A percentile compares a stretch with the other conserved stretches of the same genome.
These are phyloP conservation scores for Tulasnella sp. DNA, from an alignment of 768 basidiomycete species.

Conservation along the genomic window DNA sequence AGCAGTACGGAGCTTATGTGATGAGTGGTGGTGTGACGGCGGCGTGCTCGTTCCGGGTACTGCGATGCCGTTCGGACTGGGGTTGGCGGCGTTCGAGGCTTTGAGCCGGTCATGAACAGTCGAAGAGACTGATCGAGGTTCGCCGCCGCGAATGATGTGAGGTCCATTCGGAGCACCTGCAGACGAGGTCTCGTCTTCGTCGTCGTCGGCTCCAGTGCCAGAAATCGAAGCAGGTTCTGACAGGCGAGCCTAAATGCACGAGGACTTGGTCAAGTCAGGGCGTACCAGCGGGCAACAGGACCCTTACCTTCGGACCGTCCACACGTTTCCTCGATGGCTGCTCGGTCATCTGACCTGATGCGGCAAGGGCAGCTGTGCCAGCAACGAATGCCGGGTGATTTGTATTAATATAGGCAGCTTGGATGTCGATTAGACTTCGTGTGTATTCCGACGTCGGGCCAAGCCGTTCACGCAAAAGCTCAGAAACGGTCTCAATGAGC, in stretches of 20 bases:
- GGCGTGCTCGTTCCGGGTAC: constrained; percentile 41
- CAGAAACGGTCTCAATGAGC: constrained; percentile 95
- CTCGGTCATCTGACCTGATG: constrained; percentile 48
- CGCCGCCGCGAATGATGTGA: constrained; percentile 52
- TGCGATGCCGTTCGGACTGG: constrained; percentile 42
- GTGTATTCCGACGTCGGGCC: constrained; percentile 98
- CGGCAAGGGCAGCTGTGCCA: constrained; percentile 63
- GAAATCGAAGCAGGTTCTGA: constrained; percentile 23
- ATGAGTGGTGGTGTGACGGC: constrained; percentile 45
- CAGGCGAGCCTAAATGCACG: background rate
- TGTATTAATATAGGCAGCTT: constrained; percentile 99
- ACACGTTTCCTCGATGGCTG: constrained; percentile 4
- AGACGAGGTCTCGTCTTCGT: constrained; percentile 63
- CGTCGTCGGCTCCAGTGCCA: constrained; percentile 54
- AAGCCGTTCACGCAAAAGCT: constrained; percentile 89
- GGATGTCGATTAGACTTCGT: constrained; percentile 92
- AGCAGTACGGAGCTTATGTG: constrained; percentile 38
- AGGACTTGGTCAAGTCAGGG: background rate
- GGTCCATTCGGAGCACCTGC: constrained; percentile 59
- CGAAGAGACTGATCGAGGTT: constrained; percentile 70
- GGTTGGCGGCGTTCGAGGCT: constrained; percentile 43
- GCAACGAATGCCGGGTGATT: constrained; percentile 95
- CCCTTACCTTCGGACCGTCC: constrained; percentile 42
- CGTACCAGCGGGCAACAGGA: background rate
- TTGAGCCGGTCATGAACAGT: constrained; percentile 76